Conservation (phyloP, 2,329 filamentous ascomycete genomes). For the Talaromyces sp. region DNA sequence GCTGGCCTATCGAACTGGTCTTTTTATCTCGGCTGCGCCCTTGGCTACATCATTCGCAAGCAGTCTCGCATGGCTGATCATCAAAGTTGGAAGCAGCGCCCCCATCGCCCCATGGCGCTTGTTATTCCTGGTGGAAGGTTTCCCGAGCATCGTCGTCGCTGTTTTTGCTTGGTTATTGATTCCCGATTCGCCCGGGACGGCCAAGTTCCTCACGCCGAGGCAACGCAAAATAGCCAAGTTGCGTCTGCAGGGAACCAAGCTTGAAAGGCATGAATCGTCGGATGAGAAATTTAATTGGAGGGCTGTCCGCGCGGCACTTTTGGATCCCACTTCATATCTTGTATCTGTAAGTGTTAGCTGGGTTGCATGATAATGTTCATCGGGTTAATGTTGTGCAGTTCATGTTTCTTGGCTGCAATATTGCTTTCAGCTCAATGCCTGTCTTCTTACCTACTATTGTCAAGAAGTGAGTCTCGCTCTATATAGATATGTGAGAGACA, state of each 20-base stretch:
- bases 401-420: conserved; percentile 85
- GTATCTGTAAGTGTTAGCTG: conserved; percentile 48
- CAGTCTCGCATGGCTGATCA: conserved; percentile 68
- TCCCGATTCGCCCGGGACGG: conserved; percentile 67
- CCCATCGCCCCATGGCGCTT: conserved; percentile 81
- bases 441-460: conserved; percentile 83
- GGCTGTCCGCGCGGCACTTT: conserved; percentile 55
- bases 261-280: conserved; percentile 25
- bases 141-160: conserved; percentile 71
- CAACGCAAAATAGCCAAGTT: conserved; percentile 65
- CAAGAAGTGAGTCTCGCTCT: conserved; percentile 38
- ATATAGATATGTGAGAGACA: neutral
- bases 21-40: conserved; percentile 73
- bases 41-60: conserved; percentile 65
- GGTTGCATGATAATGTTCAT: neutral
- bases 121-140: conserved; percentile 77
- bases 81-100: conserved; percentile 57
- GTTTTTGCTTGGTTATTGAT: conserved; percentile 68
- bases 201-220: conserved; percentile 55
- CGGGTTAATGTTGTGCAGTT: conserved; percentile 25
- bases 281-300: conserved; percentile 43
- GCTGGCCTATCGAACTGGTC: conserved; percentile 74
- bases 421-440: conserved; percentile 80
- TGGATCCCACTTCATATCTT: conserved; percentile 66
- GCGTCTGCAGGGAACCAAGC: conserved; percentile 54